Evolutionary conservation across 1,139 yeast species (phyloP), one percentile per base, ranked within the genome.

Genomic region (Dujonia santamariae): DNA sequence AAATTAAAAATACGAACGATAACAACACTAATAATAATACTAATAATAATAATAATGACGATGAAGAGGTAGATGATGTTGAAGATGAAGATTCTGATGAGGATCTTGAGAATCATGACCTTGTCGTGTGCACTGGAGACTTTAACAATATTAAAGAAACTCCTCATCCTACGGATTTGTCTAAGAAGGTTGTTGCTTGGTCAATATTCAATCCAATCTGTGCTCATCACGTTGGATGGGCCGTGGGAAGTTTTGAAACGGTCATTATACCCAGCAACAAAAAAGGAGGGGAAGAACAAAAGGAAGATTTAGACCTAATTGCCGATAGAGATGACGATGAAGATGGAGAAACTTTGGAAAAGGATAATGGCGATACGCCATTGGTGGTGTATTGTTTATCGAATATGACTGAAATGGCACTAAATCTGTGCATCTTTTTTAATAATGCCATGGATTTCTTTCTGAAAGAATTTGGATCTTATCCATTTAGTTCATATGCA

Each of bases 211-310:
- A 83, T 37, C 96, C 98, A 0, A 85, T 88, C 0, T 81, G 95
- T 32, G 88, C 98, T 0, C 97, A 90, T 46, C 97, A 90, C 56
- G 72, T 94, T n/a, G 97, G 97, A 0, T 92, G 96, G 82, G 90
- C 96, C 0, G 75, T 87, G 2, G 99, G 98, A 0, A 82, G 96
- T 4, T 94, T 92, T 56, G 80, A 80, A 25, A 70, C 67, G 41
- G 69, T 73, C 26, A 75, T 76, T 13, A 56, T 78, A 28, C 63
- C 78, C 14, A 74, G 67, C 14, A 34, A 38, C 2, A 32, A 48
- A 31, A 45, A 72, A 40, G 48, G 51, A 3, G 75, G 67, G 5
- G 72, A 60, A 18, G 69, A 63, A 12, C 73, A 67, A 8, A 67
- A 63, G 2, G 72, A 64, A 8, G 59, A 36, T 12, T 20, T 13